These are phyloP conservation scores for Yarrowia sp. DNA, from an alignment of 805 yeast species.

Conservation along the genomic window DNA sequence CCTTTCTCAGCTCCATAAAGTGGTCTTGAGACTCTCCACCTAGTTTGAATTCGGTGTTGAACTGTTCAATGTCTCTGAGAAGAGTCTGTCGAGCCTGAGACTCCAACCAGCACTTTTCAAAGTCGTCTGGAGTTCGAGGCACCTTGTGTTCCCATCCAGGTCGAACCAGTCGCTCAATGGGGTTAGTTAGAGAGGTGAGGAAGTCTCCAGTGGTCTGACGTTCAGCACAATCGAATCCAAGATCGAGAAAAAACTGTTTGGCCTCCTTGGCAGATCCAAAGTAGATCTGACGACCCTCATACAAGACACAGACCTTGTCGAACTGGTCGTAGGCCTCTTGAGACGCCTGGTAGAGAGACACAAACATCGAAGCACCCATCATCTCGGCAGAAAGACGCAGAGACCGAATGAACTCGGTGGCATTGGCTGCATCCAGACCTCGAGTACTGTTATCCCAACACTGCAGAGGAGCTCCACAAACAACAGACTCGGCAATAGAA, in stretches of 20 bases:
- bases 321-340: conserved; percentile 59
- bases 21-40: background rate
- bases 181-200: conserved; percentile 54
- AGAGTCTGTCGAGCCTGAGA: conserved; percentile 45
- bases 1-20: background rate
- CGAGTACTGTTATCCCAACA: conserved; percentile 73
- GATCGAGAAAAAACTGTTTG: conserved; percentile 46
- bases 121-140: background rate
- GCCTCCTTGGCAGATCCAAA: conserved; percentile 54
- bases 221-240: conserved; percentile 56
- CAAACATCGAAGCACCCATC: conserved; percentile 52
- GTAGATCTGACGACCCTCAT: conserved; percentile 58
- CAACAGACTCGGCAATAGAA: conserved; percentile 57
- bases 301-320: conserved; percentile 57
- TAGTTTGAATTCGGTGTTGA: background rate
- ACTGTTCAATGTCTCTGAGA: conserved; percentile 30
- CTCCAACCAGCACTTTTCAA: conserved; percentile 38
- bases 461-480: conserved; percentile 47
- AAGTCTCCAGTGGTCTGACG: conserved; percentile 61
- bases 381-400: conserved; percentile 57
- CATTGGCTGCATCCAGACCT: conserved; percentile 71
- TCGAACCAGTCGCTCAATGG: conserved; percentile 45
- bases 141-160: background rate
- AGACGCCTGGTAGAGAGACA: conserved; percentile 67
- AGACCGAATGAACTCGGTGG: conserved; percentile 60